phyloP scores from a whole-genome alignment of 2,329 filamentous ascomycete species.

The Mollisia scopiformis region DNA sequence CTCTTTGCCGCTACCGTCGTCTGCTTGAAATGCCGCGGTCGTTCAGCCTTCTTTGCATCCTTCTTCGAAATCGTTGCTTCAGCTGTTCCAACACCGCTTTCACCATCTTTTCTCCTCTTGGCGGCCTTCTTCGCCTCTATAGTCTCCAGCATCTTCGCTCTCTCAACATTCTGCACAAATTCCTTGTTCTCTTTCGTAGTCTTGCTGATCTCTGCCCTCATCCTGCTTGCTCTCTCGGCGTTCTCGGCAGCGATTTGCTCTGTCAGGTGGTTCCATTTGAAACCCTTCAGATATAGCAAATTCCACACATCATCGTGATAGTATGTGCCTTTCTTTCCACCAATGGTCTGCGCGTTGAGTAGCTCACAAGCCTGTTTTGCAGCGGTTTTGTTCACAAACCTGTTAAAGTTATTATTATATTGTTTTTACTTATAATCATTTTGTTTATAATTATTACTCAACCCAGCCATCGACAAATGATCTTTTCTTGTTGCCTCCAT shows the following conservation, averaged over 20 bases:
- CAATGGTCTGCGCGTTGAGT: constrained; percentile 77
- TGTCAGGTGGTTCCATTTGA: constrained; percentile 78
- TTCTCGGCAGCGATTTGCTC: constrained; percentile 83
- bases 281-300: constrained; percentile 77
- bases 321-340: constrained; percentile 81
- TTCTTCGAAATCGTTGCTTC: constrained; percentile 27
- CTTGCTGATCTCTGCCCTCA: constrained; percentile 78
- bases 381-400: constrained; percentile 73
- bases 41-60: constrained; percentile 37
- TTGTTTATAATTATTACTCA: too few species aligned
- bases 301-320: constrained; percentile 91
- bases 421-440: too few species aligned
- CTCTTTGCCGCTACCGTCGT: constrained; percentile 58
- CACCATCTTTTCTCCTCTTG: constrained; percentile 44
- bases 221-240: constrained; percentile 73
- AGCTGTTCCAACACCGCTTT: constrained; percentile 27
- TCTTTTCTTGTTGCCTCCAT: constrained; percentile 82
- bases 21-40: constrained; percentile 66
- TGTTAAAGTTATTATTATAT: too few species aligned
- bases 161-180: constrained; percentile 79
- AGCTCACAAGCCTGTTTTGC: constrained; percentile 77
- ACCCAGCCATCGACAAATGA: constrained; percentile 87
- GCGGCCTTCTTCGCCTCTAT: constrained; percentile 65
- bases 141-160: constrained; percentile 76
- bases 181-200: constrained; percentile 79